Conservation (phyloP, 2,329 filamentous ascomycete species). For the Didymella lethalis region DNA sequence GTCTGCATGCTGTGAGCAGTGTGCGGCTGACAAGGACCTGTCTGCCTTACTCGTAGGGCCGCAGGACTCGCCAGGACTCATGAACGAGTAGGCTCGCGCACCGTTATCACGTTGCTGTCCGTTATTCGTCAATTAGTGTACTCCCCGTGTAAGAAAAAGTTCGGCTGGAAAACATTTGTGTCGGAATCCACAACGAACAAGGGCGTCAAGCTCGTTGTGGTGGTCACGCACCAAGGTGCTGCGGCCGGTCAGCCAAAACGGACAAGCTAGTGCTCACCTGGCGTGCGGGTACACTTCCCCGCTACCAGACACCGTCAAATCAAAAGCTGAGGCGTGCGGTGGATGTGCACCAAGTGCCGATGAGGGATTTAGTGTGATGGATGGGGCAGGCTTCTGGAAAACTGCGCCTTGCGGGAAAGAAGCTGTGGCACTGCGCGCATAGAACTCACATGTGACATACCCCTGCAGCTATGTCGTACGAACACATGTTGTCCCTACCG, state of each 20-base stretch:
- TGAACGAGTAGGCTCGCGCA: slow-evolving; percentile 19
- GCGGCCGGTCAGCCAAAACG: slow-evolving; percentile 20
- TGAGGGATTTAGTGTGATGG: slow-evolving; percentile 17
- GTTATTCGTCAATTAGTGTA: slow-evolving; percentile 24
- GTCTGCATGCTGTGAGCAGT: slow-evolving; percentile 11
- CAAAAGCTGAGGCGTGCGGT: slow-evolving; percentile 2
- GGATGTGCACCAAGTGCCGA: slow-evolving; percentile 12
- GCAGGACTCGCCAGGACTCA: slow-evolving; percentile 9
- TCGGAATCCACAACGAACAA: slow-evolving; percentile 8
- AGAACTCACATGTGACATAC: slow-evolving; percentile 13
- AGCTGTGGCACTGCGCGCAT: slow-evolving; percentile 10
- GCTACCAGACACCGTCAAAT: slow-evolving; percentile 11
- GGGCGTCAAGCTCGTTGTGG: slow-evolving; percentile 15
- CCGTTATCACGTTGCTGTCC: slow-evolving; percentile 19
- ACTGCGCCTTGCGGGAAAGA: slow-evolving; percentile 14
- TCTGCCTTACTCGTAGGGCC: slow-evolving; percentile 19
- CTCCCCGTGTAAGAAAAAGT: slow-evolving; percentile 14
- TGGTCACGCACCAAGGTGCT: slow-evolving; percentile 18
- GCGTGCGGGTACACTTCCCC: slow-evolving; percentile 16
- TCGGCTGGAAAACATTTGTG: slow-evolving; percentile 16
- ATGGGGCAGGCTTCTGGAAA: slow-evolving; percentile 31
- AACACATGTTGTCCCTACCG: slow-evolving; percentile 9
- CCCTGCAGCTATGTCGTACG: slow-evolving; percentile 13
- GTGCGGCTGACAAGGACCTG: slow-evolving; percentile 17
- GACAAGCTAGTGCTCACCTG: slow-evolving; percentile 10